Percentiles rank a stretch among this genome's conserved stretches.
Evolutionary conservation across 257 asterid species (phyloP).

Genomic region (Scutellaria galericulata): DNA sequence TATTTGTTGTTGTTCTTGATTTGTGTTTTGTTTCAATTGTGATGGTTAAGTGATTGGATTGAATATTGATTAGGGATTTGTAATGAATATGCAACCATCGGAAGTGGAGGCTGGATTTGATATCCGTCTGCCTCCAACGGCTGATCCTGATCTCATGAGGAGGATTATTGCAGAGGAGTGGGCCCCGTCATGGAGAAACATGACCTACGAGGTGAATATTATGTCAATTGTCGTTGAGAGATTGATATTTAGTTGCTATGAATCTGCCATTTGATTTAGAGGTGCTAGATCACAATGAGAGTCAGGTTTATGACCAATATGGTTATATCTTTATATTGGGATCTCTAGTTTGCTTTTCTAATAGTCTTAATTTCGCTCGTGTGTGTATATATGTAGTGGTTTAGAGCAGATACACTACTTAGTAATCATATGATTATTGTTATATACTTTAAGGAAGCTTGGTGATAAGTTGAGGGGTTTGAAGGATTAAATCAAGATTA

Average conservation of each 20-base stretch:
- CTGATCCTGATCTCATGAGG: constrained; percentile 70
- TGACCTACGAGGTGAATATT: constrained; percentile 70
- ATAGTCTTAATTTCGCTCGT: no score
- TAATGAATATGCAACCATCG: constrained; percentile 96
- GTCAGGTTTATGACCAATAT: not conserved
- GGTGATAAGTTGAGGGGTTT: no score
- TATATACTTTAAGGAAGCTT: no score
- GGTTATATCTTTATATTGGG: not conserved
- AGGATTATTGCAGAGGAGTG: constrained; percentile 81
- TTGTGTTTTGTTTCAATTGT: not conserved
- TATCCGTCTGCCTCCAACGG: constrained; percentile 83
- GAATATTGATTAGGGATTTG: constrained; percentile 63
- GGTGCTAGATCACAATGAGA: not conserved
- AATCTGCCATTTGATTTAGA: not conserved
- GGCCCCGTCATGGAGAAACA: constrained; percentile 94
- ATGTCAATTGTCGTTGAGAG: not conserved
- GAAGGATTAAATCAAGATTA: no score
- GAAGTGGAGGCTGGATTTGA: constrained; percentile 95
- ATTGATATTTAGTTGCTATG: not conserved
- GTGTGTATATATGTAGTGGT: no score
- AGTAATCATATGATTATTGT: no score
- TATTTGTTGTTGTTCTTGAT: constrained; percentile 22
- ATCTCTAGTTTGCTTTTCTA: no score
- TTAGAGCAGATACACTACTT: no score
- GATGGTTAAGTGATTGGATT: constrained; percentile 31